Base-by-base conservation (phyloP, 768 basidiomycete species). In the Amyloporia xantha region DNA sequence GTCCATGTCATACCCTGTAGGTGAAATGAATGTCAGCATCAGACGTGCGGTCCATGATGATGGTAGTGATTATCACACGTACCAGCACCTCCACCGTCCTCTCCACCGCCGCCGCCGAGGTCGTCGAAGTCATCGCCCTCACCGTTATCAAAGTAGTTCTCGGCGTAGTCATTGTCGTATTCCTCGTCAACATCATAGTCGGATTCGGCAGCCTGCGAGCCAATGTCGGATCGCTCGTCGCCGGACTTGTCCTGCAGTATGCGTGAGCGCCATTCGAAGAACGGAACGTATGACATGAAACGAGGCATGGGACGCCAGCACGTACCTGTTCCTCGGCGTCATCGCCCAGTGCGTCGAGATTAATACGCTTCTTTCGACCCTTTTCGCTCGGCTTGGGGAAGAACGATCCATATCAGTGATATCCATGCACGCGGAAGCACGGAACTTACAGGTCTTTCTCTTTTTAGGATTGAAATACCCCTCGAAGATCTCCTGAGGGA, bases 101-200 rank as follows among this genome's bases (percentile, higher is more conserved):
- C 76, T 3, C 76, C 86, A 9, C 74, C 84, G 0, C 79, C 84
- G 7, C 77, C 89, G 4, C 84, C 87, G 19, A 87, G 64, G 57
- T 89, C 83, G 57, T 92, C 90, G 47, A 77, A 65, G 59, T 91
- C 86, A 45, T 91, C 89, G 3, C 73, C 82, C 65, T 91, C 89
- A 15, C 89, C 89, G 47, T 90, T 91, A 63, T 92, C 89, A 62
- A 92, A 92, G 72, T 92, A 91, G 61, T 92, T 89, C 53, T 86
- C 85, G 2, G 84, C 89, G 53, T 92, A 92, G 54, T 92, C 90
- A 55, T 92, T 91, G 65, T 91, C 90, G 59, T 91, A 90, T 58
- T 91, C 89, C 63, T 94, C 91, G 26, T 91, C 86, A 19, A 87
- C 86, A 54, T 91, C 89, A 59, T 91, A 91, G 63, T 91, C 88